Conservation (phyloP, 805 yeast species). For the Candida corydali region DNA sequence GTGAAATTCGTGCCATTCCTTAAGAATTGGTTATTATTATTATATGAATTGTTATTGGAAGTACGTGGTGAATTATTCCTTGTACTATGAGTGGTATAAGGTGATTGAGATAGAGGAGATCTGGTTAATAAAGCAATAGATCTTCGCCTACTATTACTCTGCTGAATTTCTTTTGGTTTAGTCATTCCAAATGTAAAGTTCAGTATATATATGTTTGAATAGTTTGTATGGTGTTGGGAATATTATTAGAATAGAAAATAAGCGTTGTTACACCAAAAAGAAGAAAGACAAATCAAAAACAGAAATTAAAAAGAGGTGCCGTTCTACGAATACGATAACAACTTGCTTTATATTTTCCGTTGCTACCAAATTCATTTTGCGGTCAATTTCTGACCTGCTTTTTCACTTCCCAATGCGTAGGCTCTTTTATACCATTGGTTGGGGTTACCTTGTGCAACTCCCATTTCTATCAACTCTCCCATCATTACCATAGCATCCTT, state of each 20-base stretch:
- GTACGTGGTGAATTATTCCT: conserved; percentile 7
- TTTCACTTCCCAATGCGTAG: conserved; percentile 27
- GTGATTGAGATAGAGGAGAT: conserved; percentile 25
- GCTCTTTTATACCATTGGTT: conserved; percentile 31
- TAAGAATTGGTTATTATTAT: conserved; percentile 17
- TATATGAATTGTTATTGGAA: conserved; percentile 10
- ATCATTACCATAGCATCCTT: conserved; percentile 38
- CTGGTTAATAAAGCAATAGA: conserved; percentile 30
- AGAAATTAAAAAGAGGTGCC: neutral
- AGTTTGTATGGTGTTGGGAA: neutral
- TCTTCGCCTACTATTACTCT: conserved; percentile 14
- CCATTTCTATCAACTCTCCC: conserved; percentile 38
- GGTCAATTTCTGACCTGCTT: conserved; percentile 22
- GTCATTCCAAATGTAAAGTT: neutral
- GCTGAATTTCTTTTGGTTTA: conserved; percentile 2
- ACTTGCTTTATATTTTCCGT: neutral
- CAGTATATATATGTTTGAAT: neutral
- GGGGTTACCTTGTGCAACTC: conserved; percentile 24
- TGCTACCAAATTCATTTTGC: neutral
- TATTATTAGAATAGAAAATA: too few relatives aligned
- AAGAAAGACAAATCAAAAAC: too few relatives aligned
- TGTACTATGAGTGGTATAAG: conserved; percentile 13
- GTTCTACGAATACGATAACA: neutral
- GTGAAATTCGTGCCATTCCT: conserved; percentile 11
- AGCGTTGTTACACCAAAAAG: neutral